Evolutionary conservation across 495 filamentous ascomycete species (phyloP).

Genomic region (Podospora appendiculata): DNA sequence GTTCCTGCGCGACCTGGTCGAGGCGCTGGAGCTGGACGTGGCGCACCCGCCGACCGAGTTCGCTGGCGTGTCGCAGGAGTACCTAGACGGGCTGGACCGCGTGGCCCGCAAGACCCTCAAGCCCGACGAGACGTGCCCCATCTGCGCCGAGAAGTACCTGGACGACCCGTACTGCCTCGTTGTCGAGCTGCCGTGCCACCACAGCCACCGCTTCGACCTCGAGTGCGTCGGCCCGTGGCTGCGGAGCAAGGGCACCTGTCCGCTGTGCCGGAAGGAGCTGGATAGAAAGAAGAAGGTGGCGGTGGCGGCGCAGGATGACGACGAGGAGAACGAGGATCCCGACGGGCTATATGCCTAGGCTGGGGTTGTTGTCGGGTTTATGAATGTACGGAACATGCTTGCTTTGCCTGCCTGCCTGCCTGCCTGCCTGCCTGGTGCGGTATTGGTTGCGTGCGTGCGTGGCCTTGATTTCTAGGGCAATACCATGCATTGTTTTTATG

Average conservation of each 20-base stretch:
- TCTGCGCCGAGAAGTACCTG: constrained; percentile 76
- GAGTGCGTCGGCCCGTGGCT: constrained; percentile 96
- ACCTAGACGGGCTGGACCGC: constrained; percentile 73
- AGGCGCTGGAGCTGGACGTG: constrained; percentile 53
- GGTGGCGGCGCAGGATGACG: constrained; percentile 33
- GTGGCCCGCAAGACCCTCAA: constrained; percentile 64
- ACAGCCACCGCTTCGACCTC: constrained; percentile 76
- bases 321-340: constrained; percentile 59
- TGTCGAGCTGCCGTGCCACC: constrained; percentile 78
- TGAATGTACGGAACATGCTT: too few species aligned
- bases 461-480: too few species aligned
- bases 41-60: constrained; percentile 59
- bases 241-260: constrained; percentile 79
- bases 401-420: background rate
- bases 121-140: constrained; percentile 66
- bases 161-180: constrained; percentile 78
- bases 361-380: background rate
- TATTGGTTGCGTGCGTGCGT: too few species aligned
- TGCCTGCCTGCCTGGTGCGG: background rate
- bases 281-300: constrained; percentile 61
- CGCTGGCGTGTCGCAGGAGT: constrained; percentile 70
- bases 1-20: constrained; percentile 54
- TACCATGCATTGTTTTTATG: too few species aligned
- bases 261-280: constrained; percentile 74
- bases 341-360: constrained; percentile 67